These are phyloP conservation scores for Seminavis robusta DNA, from an alignment of 108 stramenopile genomes.

Conservation along the genomic window DNA sequence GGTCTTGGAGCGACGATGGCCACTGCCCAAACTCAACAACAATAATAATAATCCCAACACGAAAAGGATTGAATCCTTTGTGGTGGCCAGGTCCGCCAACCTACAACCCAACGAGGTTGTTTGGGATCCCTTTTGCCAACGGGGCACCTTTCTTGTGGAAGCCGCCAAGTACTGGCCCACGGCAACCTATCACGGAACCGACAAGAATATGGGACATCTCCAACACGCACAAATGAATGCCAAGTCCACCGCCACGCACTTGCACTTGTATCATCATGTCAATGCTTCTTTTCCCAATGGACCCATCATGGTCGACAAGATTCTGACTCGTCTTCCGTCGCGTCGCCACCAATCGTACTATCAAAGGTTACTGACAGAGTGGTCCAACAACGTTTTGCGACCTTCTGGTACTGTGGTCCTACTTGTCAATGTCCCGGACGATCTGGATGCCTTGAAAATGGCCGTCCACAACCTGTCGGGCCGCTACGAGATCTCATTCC, in stretches of 20 bases:
- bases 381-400: too few species aligned
- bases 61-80: conserved; percentile 11
- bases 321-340: too few species aligned
- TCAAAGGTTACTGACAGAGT: too few species aligned
- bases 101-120: conserved; percentile 8
- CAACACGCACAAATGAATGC: conserved; percentile 4
- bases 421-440: too few species aligned
- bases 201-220: conserved; percentile 6
- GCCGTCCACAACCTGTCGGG: too few species aligned
- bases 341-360: too few species aligned
- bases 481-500: too few species aligned
- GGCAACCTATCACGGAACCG: conserved; percentile 9
- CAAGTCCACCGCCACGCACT: background rate
- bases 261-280: background rate
- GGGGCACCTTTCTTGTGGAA: conserved; percentile 12
- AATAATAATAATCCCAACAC: too few species aligned
- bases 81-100: conserved; percentile 9
- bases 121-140: conserved; percentile 6
- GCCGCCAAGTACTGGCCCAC: conserved; percentile 11
- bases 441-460: too few species aligned
- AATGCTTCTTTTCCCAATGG: background rate
- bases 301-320: background rate
- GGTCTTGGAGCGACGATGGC: too few species aligned
- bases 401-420: too few species aligned
- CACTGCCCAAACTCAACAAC: too few species aligned